Conservation (phyloP, 306 rosid genomes). For the Lupinus albus region DNA sequence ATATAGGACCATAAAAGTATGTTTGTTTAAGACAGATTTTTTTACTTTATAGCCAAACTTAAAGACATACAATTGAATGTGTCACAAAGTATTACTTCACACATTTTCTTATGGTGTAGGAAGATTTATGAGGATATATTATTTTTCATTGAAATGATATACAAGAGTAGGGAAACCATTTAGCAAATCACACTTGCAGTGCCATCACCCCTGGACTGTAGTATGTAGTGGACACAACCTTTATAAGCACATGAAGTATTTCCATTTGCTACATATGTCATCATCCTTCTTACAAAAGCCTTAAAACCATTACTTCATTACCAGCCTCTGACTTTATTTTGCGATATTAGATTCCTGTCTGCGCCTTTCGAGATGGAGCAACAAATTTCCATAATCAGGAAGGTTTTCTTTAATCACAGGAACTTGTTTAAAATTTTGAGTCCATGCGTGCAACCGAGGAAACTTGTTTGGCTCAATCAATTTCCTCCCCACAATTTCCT, state of each 20-base stretch:
- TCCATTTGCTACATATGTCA: background rate
- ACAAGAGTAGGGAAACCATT: no score
- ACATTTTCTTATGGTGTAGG: no score
- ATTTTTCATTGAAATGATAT: no score
- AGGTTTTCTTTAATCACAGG: conserved; percentile 43
- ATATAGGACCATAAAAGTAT: background rate
- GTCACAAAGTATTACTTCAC: no score
- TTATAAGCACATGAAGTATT: background rate
- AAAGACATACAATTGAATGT: no score
- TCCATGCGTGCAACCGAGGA: conserved; percentile 43
- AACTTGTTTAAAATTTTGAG: conserved; percentile 45
- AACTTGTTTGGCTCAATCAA: conserved; percentile 44
- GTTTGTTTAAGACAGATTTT: no score
- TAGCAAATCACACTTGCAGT: no score
- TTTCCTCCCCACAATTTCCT: conserved; percentile 47
- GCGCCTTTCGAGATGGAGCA: conserved; percentile 46
- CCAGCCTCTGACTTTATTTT: no score
- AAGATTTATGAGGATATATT: no score
- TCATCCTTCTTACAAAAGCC: background rate
- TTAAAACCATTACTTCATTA: background rate
- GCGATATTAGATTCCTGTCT: conserved; percentile 2
- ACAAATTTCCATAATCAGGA: conserved; percentile 40
- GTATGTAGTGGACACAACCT: background rate
- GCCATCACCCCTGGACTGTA: background rate
- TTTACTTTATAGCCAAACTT: no score